Percentiles rank a stretch among this genome's conserved stretches.
phyloP scores from a whole-genome alignment of 805 yeast genomes.

The Candida rishiriensis region DNA sequence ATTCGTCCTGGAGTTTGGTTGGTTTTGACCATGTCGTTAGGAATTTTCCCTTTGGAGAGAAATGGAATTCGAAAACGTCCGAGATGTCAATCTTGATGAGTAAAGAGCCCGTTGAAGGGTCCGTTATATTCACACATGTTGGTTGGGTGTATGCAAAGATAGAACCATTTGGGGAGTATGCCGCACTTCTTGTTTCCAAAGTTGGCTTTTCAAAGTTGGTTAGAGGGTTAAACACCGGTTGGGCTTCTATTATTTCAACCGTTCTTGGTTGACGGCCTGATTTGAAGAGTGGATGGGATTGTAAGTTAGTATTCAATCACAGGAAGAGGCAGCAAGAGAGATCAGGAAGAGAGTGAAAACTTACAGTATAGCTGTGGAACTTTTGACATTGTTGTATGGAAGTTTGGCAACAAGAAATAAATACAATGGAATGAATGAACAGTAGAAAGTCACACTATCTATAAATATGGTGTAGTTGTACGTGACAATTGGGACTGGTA shows the following conservation, averaged over 20 bases:
- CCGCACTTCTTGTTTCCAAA: constrained; percentile 55
- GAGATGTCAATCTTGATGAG: constrained; percentile 46
- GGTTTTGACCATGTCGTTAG: constrained; percentile 91
- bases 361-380: constrained; percentile 19
- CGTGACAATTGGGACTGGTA: no score
- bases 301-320: background rate
- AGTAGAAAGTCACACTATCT: background rate
- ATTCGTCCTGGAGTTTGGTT: constrained; percentile 51
- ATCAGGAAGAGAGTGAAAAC: background rate
- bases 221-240: constrained; percentile 34
- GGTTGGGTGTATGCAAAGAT: constrained; percentile 73
- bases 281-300: background rate
- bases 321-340: background rate
- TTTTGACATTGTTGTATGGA: constrained; percentile 12
- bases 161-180: constrained; percentile 64
- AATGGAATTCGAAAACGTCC: constrained; percentile 77
- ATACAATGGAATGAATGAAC: background rate
- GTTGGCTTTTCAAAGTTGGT: constrained; percentile 28
- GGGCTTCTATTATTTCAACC: constrained; percentile 47
- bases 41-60: constrained; percentile 84
- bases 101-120: constrained; percentile 47
- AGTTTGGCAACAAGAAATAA: background rate
- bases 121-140: constrained; percentile 49
- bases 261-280: constrained; percentile 54
- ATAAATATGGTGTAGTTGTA: no score